Evolutionary conservation across 2,329 filamentous ascomycete genomes (phyloP).

Genomic region (Coniella lustricola): DNA sequence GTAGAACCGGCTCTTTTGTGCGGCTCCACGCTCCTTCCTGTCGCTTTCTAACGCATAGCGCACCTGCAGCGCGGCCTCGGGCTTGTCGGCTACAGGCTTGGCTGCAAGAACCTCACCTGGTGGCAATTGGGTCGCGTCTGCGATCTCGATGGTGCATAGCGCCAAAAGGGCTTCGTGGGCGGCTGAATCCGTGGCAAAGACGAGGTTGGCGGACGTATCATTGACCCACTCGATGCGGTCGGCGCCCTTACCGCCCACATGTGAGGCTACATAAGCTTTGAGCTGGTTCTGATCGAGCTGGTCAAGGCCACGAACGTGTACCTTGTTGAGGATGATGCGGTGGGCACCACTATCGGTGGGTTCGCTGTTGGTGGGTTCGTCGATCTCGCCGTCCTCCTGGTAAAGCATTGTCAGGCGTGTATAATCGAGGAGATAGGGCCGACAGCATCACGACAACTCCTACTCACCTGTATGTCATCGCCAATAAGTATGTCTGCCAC

Average conservation of each 20-base stretch:
- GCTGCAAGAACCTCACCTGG: constrained; percentile 60
- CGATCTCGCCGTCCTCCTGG: constrained; percentile 35
- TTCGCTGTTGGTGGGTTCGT: constrained; percentile 23
- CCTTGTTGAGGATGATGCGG: constrained; percentile 47
- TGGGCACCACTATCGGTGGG: constrained; percentile 18
- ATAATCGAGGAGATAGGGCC: too few relatives aligned
- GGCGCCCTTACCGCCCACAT: constrained; percentile 51
- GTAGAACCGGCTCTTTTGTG: constrained; percentile 82
- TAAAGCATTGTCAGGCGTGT: not conserved
- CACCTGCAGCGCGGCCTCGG: constrained; percentile 63
- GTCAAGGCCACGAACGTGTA: constrained; percentile 81
- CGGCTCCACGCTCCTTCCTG: constrained; percentile 71
- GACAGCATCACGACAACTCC: not conserved
- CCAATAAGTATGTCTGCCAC: constrained; percentile 26
- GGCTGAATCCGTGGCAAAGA: constrained; percentile 55
- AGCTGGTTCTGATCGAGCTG: constrained; percentile 75
- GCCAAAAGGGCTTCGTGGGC: constrained; percentile 49
- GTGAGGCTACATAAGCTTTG: constrained; percentile 62
- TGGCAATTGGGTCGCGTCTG: constrained; percentile 49
- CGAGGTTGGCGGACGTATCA: constrained; percentile 79
- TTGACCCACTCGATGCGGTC: constrained; percentile 87
- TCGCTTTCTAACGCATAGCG: constrained; percentile 70
- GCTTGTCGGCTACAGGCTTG: constrained; percentile 60
- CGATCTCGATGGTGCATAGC: constrained; percentile 44
- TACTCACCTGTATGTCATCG: constrained; percentile 20